phyloP scores from a whole-genome alignment of 1,284 basidiomycete genomes.

The Termitomyces sp. region DNA sequence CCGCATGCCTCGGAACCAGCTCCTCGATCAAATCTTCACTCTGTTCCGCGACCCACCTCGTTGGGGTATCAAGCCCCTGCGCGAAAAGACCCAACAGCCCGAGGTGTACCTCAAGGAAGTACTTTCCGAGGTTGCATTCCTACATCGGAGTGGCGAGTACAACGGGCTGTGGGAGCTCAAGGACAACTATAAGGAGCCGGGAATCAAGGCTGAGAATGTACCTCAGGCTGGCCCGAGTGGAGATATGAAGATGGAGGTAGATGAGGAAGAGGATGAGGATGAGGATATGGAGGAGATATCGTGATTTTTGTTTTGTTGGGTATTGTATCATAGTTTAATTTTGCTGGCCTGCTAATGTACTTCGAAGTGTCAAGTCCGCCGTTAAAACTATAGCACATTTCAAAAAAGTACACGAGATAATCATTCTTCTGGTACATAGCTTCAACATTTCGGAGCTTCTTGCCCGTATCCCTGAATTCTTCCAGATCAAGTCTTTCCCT shows the following conservation, averaged over 20 bases:
- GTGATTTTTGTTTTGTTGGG: conserved; percentile 17
- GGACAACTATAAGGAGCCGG: conserved; percentile 57
- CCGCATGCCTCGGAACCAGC: conserved; percentile 84
- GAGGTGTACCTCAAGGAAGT: conserved; percentile 90
- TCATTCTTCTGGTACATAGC: no score
- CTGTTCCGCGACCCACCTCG: conserved; percentile 77
- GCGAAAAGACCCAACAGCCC: conserved; percentile 85
- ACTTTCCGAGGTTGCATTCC: conserved; percentile 73
- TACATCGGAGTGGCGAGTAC: conserved; percentile 77
- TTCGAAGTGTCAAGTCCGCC: neutral
- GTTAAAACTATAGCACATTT: no score
- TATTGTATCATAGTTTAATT: neutral
- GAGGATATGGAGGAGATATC: conserved; percentile 57
- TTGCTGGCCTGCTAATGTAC: neutral
- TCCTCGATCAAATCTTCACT: conserved; percentile 81
- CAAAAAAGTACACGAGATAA: no score
- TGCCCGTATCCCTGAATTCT: neutral
- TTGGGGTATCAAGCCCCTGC: conserved; percentile 80
- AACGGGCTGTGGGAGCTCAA: conserved; percentile 70
- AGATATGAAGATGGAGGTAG: conserved; percentile 37
- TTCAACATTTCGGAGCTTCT: neutral
- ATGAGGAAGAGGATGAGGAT: conserved; percentile 42
- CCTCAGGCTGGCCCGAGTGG: conserved; percentile 31
- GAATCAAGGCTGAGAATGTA: conserved; percentile 56
- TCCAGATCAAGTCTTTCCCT: neutral